Percentiles rank a stretch among this genome's conserved stretches.
Conservation (phyloP, 2,329 filamentous ascomycete genomes). For the Exophiala mesophila region DNA sequence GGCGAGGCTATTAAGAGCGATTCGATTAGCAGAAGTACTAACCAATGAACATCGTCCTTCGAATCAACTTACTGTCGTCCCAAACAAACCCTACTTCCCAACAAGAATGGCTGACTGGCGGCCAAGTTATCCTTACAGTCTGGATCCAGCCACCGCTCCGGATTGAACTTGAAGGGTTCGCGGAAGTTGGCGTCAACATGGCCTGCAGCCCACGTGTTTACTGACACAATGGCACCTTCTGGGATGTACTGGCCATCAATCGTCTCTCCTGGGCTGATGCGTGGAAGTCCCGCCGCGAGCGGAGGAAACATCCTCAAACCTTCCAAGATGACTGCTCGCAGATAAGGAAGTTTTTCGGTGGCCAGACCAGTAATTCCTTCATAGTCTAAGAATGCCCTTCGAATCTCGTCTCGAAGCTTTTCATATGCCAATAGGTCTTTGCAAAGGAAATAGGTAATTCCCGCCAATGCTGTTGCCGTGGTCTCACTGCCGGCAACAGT, state of each 20-base stretch:
- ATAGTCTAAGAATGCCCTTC: constrained; percentile 18
- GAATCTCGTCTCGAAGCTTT: constrained; percentile 37
- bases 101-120: constrained; percentile 17
- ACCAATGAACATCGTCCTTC: not conserved
- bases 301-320: constrained; percentile 32
- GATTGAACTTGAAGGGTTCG: not conserved
- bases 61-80: constrained; percentile 27
- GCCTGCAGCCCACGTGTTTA: constrained; percentile 24
- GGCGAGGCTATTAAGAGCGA: constrained; percentile 26
- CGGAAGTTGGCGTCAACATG: constrained; percentile 25
- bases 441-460: constrained; percentile 39
- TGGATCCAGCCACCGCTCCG: not conserved
- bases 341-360: not conserved
- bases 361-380: constrained; percentile 31
- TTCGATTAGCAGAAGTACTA: not conserved
- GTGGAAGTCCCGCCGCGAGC: constrained; percentile 28
- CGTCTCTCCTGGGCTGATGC: constrained; percentile 25
- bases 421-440: constrained; percentile 34
- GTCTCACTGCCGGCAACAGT: constrained; percentile 48
- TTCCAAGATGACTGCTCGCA: constrained; percentile 30
- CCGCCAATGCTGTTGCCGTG: constrained; percentile 44
- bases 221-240: constrained; percentile 15
- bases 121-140: not conserved
- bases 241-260: constrained; percentile 13
- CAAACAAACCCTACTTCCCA: constrained; percentile 29